Percentiles rank a stretch among this genome's conserved stretches.
Conservation (phyloP, 768 basidiomycete species). For the Mrakia blollopis region DNA sequence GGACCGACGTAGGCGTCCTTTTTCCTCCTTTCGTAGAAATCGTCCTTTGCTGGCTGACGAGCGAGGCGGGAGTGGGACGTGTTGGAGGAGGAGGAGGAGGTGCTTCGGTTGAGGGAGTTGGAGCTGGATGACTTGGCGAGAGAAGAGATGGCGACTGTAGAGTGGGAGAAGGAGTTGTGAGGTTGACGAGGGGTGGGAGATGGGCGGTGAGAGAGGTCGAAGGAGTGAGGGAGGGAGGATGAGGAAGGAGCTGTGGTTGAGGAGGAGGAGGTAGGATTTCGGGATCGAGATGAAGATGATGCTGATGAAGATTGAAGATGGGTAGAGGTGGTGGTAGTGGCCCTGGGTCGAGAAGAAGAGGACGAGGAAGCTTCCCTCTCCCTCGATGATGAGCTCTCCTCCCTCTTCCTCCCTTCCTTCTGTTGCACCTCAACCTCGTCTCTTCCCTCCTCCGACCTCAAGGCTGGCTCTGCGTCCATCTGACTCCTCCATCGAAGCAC, state of each 20-base stretch:
- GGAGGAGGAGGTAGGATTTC: not conserved
- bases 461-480: not conserved
- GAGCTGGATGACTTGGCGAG: not conserved
- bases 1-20: not conserved
- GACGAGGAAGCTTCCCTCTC: not conserved
- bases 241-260: not conserved
- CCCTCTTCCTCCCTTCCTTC: not conserved
- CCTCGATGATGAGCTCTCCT: not conserved
- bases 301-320: not conserved
- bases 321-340: not conserved
- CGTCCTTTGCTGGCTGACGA: not conserved
- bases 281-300: not conserved
- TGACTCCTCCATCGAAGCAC: conserved; percentile 5
- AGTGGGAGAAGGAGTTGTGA: not conserved
- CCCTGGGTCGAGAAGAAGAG: not conserved
- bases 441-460: not conserved
- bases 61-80: not conserved
- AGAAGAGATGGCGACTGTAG: not conserved
- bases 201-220: not conserved
- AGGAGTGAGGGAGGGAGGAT: not conserved
- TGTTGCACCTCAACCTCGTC: not conserved
- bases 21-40: conserved; percentile 1
- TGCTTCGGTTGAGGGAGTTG: conserved; percentile 9
- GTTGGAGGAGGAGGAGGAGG: not conserved
- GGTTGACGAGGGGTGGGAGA: not conserved